A percentile compares a stretch with the other conserved stretches of the same genome.
These are phyloP conservation scores for Mercurialis annua DNA, from an alignment of 345 rosid species.

Conservation along the genomic window DNA sequence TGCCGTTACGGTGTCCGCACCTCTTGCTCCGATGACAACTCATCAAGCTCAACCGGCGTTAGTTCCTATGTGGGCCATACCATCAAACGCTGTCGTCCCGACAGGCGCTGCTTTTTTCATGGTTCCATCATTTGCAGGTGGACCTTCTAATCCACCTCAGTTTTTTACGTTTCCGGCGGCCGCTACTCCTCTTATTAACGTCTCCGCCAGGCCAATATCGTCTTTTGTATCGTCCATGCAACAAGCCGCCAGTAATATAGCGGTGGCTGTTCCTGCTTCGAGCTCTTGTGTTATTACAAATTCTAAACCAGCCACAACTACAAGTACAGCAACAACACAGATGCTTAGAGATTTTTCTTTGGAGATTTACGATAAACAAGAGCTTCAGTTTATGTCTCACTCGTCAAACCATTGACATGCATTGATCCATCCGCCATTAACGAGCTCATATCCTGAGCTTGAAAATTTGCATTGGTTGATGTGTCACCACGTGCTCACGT, in stretches of 20 bases:
- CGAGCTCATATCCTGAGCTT: slow-evolving; percentile 1
- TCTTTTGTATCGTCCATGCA: slow-evolving; percentile 58
- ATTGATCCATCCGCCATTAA: slow-evolving; percentile 28
- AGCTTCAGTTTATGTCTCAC: slow-evolving; percentile 63
- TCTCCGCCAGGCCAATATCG: slow-evolving; percentile 52
- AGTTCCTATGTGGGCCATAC: slow-evolving; percentile 83
- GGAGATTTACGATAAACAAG: slow-evolving; percentile 67
- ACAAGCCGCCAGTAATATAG: slow-evolving; percentile 29
- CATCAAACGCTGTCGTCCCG: slow-evolving; percentile 57
- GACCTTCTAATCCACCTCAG: slow-evolving; percentile 50
- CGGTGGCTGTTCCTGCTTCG: slow-evolving; percentile 28
- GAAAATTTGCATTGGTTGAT: background rate
- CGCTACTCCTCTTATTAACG: slow-evolving; percentile 40
- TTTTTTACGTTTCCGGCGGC: slow-evolving; percentile 58
- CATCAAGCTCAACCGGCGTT: slow-evolving; percentile 5
- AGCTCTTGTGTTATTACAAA: slow-evolving; percentile 24
- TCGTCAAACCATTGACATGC: slow-evolving; percentile 44
- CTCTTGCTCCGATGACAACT: slow-evolving; percentile 45
- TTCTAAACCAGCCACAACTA: slow-evolving; percentile 36
- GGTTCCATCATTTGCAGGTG: slow-evolving; percentile 43
- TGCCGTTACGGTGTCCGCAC: slow-evolving; percentile 41
- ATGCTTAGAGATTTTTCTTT: slow-evolving; percentile 71
- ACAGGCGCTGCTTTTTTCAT: slow-evolving; percentile 60
- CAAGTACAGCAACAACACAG: slow-evolving; percentile 37
- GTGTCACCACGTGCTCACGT: slow-evolving; percentile 58